A percentile compares a stretch with the other conserved stretches of the same genome.
phyloP scores from a whole-genome alignment of 805 yeast genomes.

The Metschnikowia aberdeeniae region DNA sequence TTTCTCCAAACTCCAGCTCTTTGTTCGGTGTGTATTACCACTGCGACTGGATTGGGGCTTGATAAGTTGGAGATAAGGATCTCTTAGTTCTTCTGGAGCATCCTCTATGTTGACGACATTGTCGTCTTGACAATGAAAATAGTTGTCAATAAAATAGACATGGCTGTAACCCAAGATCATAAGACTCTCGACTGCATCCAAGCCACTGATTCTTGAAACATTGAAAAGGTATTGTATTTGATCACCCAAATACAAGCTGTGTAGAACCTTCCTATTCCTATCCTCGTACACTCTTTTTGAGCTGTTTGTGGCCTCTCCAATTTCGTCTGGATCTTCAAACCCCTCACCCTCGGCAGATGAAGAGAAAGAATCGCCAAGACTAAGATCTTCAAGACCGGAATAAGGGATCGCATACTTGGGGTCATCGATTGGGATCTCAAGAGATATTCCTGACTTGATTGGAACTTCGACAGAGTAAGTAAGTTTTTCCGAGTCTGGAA shows the following conservation, averaged over 20 bases:
- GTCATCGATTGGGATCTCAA: slow-evolving; percentile 19
- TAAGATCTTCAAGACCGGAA: slow-evolving; percentile 24
- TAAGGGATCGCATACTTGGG: slow-evolving; percentile 13
- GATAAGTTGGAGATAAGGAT: slow-evolving; percentile 63
- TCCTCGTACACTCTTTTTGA: slow-evolving; percentile 44
- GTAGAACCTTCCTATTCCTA: slow-evolving; percentile 67
- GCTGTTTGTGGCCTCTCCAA: slow-evolving; percentile 12
- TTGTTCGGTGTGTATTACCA: slow-evolving; percentile 41
- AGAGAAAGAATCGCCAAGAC: slow-evolving; percentile 17
- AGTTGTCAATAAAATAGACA: slow-evolving; percentile 66
- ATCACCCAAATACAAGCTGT: slow-evolving; percentile 68
- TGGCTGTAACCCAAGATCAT: slow-evolving; percentile 64
- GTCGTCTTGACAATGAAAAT: slow-evolving; percentile 51
- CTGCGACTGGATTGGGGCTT: slow-evolving; percentile 39
- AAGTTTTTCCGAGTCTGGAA: slow-evolving; percentile 41
- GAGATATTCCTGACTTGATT: slow-evolving; percentile 14
- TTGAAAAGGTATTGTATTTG: slow-evolving; percentile 70
- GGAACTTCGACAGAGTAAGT: slow-evolving; percentile 42
- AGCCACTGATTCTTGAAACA: slow-evolving; percentile 68
- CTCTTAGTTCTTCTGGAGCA: slow-evolving; percentile 59
- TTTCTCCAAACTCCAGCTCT: slow-evolving; percentile 57
- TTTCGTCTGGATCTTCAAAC: slow-evolving; percentile 21
- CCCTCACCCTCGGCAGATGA: slow-evolving; percentile 18
- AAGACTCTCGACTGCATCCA: slow-evolving; percentile 73
- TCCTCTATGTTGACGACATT: slow-evolving; percentile 61